phyloP scores from a whole-genome alignment of 768 basidiomycete genomes.

The Tricholoma terreum region DNA sequence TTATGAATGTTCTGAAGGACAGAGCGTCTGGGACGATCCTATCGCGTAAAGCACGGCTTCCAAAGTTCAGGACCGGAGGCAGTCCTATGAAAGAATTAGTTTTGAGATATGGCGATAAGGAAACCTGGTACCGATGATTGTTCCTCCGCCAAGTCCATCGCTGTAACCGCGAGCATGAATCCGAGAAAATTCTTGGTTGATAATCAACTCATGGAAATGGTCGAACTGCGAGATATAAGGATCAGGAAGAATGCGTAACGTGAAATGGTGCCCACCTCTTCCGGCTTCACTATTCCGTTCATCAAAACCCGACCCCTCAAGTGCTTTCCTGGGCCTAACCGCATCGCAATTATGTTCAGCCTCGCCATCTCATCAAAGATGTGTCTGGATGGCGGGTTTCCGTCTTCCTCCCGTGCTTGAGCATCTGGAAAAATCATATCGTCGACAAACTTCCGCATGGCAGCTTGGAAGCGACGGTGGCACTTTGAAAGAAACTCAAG shows the following conservation, averaged over 20 bases:
- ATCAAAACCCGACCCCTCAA: constrained; percentile 73
- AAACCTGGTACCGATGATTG: constrained; percentile 27
- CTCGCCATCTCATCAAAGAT: constrained; percentile 70
- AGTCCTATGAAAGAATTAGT: constrained; percentile 38
- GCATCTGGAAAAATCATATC: constrained; percentile 58
- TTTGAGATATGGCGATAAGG: neutral
- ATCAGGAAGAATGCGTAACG: too few species aligned
- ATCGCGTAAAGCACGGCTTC: constrained; percentile 57
- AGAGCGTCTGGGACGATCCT: constrained; percentile 57
- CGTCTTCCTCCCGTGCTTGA: constrained; percentile 70
- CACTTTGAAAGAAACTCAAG: constrained; percentile 33
- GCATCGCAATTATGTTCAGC: constrained; percentile 56
- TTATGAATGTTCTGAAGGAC: constrained; percentile 66
- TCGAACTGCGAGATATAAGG: constrained; percentile 46
- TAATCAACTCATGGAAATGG: constrained; percentile 80
- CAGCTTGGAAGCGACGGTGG: constrained; percentile 58
- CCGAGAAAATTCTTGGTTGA: constrained; percentile 67
- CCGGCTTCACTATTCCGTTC: constrained; percentile 71
- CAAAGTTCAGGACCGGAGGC: constrained; percentile 80
- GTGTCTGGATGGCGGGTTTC: constrained; percentile 68
- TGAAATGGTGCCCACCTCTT: constrained; percentile 47
- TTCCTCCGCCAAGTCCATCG: constrained; percentile 64
- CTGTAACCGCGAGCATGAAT: constrained; percentile 73
- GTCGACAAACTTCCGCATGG: constrained; percentile 68
- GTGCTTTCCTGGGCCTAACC: constrained; percentile 84